phyloP scores from a whole-genome alignment of 2,329 filamentous ascomycete genomes.

The Tolypocladium sp. region DNA sequence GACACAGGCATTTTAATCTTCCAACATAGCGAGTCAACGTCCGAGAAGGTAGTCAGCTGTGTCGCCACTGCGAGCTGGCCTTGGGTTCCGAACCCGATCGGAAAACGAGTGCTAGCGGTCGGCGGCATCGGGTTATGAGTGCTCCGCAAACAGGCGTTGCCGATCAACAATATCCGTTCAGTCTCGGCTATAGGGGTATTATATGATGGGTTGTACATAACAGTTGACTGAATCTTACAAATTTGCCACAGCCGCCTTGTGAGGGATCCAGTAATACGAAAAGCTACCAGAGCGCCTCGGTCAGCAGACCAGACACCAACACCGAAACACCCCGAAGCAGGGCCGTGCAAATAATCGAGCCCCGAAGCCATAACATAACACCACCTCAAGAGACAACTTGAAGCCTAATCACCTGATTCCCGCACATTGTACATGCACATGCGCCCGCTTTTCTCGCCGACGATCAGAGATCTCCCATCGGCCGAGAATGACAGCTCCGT shows the following conservation, averaged over 20 bases:
- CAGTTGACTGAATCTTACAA: neutral
- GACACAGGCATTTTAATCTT: too few relatives aligned
- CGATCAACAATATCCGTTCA: neutral
- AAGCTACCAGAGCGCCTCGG: neutral
- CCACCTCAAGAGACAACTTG: neutral
- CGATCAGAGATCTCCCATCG: constrained; percentile 24
- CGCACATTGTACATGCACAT: constrained; percentile 26
- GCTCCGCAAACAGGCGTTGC: neutral
- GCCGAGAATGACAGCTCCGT: constrained; percentile 28
- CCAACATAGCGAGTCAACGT: too few relatives aligned
- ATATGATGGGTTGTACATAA: neutral
- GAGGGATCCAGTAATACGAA: neutral
- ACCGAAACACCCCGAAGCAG: neutral
- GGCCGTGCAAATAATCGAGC: neutral
- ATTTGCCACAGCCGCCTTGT: neutral
- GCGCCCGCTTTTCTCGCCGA: constrained; percentile 23
- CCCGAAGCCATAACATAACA: neutral
- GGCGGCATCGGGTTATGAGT: neutral
- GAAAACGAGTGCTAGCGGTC: neutral
- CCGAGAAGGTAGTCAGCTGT: too few relatives aligned
- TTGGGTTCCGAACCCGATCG: neutral
- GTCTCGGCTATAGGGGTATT: neutral
- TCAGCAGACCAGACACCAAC: neutral
- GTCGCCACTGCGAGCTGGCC: neutral
- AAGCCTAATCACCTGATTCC: constrained; percentile 6